These are phyloP conservation scores for Aristolochia californica DNA, from an alignment of 164 flowering plant species.

Conservation along the genomic window DNA sequence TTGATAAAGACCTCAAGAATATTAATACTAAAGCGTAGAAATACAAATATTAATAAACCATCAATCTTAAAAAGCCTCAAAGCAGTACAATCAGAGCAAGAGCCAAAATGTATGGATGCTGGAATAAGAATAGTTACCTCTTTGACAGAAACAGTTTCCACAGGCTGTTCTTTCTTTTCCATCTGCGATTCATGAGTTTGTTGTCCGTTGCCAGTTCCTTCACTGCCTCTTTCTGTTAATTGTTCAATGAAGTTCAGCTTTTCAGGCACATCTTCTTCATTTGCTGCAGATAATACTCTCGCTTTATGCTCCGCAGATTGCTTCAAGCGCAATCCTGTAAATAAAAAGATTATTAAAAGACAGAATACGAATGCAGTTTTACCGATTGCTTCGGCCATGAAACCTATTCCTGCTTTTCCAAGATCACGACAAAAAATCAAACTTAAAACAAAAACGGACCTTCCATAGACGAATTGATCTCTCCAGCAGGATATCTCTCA, in stretches of 20 bases:
- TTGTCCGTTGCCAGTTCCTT: background rate
- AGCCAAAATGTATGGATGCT: too few relatives aligned
- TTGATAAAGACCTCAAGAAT: too few relatives aligned
- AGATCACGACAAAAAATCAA: too few relatives aligned
- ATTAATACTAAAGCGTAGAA: too few relatives aligned
- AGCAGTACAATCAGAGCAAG: background rate
- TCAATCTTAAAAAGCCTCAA: too few relatives aligned
- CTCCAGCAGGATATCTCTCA: background rate
- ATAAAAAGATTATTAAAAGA: background rate
- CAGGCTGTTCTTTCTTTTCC: background rate
- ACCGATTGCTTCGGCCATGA: background rate
- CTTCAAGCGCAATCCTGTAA: constrained; percentile 15
- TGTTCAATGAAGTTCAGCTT: constrained; percentile 38
- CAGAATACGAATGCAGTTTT: background rate
- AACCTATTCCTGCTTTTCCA: background rate
- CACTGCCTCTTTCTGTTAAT: constrained; percentile 21
- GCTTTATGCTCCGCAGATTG: constrained; percentile 35
- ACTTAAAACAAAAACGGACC: constrained; percentile 1
- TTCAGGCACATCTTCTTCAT: constrained; percentile 2
- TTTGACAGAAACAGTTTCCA: background rate
- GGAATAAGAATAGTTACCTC: background rate
- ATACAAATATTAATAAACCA: too few relatives aligned
- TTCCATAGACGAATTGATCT: constrained; percentile 14
- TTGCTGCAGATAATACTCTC: constrained; percentile 42
- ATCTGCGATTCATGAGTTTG: background rate